Percentiles rank a stretch among this genome's conserved stretches.
Conservation (phyloP, 2,329 filamentous ascomycete genomes). For the Diaporthe sp. region DNA sequence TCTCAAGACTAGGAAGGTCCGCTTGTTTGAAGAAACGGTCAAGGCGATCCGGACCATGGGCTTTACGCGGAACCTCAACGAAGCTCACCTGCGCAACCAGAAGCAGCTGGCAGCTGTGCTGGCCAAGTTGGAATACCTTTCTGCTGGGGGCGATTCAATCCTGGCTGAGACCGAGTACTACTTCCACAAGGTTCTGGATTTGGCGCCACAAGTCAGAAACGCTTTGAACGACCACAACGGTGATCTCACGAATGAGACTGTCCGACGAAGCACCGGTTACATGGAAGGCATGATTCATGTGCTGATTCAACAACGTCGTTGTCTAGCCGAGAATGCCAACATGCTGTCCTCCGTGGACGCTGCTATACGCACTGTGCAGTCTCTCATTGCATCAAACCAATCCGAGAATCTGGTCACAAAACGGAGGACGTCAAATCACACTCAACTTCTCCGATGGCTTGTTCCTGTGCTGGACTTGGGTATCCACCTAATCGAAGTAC, state of each 20-base stretch:
- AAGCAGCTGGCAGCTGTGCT: slow-evolving; percentile 77
- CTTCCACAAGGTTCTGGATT: slow-evolving; percentile 82
- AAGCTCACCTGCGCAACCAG: slow-evolving; percentile 78
- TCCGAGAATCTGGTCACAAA: slow-evolving; percentile 38
- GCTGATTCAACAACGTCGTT: slow-evolving; percentile 68
- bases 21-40: slow-evolving; percentile 88
- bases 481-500: slow-evolving; percentile 70
- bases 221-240: slow-evolving; percentile 80
- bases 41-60: slow-evolving; percentile 90
- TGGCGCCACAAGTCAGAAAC: slow-evolving; percentile 75
- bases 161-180: slow-evolving; percentile 71
- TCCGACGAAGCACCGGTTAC: slow-evolving; percentile 81
- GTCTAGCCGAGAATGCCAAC: slow-evolving; percentile 53
- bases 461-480: slow-evolving; percentile 73
- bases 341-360: slow-evolving; percentile 52
- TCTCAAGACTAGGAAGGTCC: slow-evolving; percentile 89
- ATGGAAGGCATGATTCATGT: slow-evolving; percentile 85
- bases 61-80: slow-evolving; percentile 83
- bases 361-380: slow-evolving; percentile 48
- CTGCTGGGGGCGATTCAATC: slow-evolving; percentile 42
- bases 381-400: slow-evolving; percentile 44
- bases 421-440: slow-evolving; percentile 39
- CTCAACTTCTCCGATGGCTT: slow-evolving; percentile 66
- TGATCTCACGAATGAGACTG: slow-evolving; percentile 84
- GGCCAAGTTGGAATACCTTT: slow-evolving; percentile 61